Conservation (phyloP, 139 green algal species). For the Dunaliella sp. region DNA sequence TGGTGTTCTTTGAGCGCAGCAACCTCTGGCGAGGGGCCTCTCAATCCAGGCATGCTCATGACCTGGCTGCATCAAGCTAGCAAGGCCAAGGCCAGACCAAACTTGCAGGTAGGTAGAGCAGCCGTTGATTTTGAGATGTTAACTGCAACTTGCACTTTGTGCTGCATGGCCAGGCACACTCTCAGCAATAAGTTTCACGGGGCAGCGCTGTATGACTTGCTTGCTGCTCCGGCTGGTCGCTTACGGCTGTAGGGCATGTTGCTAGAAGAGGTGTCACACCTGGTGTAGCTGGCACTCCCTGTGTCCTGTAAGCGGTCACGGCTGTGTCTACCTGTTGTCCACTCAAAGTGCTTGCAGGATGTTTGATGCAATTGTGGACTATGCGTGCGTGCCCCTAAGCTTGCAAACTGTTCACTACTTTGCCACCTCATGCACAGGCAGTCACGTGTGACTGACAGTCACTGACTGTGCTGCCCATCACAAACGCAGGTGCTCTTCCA, state of each 20-base stretch:
- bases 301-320: not conserved
- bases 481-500: not conserved
- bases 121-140: not conserved
- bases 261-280: no score
- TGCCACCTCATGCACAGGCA: not conserved
- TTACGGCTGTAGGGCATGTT: not conserved
- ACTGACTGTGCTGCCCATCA: not conserved
- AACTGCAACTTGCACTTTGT: not conserved
- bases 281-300: no score
- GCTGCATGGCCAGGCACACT: not conserved
- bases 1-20: not conserved
- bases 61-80: not conserved
- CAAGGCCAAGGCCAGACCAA: not conserved
- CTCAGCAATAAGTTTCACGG: not conserved
- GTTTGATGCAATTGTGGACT: not conserved
- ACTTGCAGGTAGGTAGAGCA: not conserved
- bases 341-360: not conserved
- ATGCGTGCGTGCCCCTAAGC: not conserved
- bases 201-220: not conserved
- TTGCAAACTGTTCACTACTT: not conserved
- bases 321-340: not conserved
- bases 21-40: not conserved
- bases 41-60: not conserved
- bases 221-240: not conserved
- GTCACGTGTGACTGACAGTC: not conserved